Conservation (phyloP, 768 basidiomycete species). For the Gelatoporia subvermispora region DNA sequence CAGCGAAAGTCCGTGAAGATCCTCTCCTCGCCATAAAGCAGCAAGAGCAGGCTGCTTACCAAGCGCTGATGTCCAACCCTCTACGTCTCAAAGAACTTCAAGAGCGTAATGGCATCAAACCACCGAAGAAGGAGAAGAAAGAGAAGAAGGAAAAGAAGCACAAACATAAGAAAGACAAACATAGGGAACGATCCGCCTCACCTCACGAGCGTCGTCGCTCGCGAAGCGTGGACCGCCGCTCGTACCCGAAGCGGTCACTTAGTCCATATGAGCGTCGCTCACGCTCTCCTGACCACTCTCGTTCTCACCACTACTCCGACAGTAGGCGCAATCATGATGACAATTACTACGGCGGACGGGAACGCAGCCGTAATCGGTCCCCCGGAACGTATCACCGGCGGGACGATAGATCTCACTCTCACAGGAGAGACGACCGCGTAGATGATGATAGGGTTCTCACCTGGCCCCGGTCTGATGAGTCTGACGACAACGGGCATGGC, state of each 20-base stretch:
- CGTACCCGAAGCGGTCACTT: conserved; percentile 34
- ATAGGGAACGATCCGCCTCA: conserved; percentile 21
- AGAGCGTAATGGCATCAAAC: conserved; percentile 74
- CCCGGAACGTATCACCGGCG: conserved; percentile 27
- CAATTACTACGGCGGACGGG: conserved; percentile 3
- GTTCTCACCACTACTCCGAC: conserved; percentile 28
- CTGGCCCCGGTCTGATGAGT: conserved; percentile 51
- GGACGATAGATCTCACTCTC: conserved; percentile 15
- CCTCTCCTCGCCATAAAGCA: conserved; percentile 97
- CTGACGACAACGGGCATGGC: conserved; percentile 36
- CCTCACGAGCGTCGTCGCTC: conserved; percentile 30
- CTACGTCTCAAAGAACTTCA: conserved; percentile 79
- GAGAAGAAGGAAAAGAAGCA: conserved; percentile 58
- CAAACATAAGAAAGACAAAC: conserved; percentile 29
- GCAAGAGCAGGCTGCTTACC: conserved; percentile 91
- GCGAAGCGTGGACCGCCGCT: conserved; percentile 22
- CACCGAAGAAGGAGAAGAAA: conserved; percentile 70
- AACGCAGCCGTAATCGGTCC: conserved; percentile 27
- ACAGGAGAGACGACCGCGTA: conserved; percentile 7
- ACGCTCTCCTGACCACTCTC: conserved; percentile 39
- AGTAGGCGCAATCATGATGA: conserved; percentile 10
- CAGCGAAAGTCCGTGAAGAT: conserved; percentile 94
- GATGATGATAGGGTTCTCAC: conserved; percentile 30
- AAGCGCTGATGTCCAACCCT: conserved; percentile 82
- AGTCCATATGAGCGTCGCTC: conserved; percentile 44